Conservation (phyloP, 495 filamentous ascomycete genomes). For the Melanomma pulvis-pyrius region DNA sequence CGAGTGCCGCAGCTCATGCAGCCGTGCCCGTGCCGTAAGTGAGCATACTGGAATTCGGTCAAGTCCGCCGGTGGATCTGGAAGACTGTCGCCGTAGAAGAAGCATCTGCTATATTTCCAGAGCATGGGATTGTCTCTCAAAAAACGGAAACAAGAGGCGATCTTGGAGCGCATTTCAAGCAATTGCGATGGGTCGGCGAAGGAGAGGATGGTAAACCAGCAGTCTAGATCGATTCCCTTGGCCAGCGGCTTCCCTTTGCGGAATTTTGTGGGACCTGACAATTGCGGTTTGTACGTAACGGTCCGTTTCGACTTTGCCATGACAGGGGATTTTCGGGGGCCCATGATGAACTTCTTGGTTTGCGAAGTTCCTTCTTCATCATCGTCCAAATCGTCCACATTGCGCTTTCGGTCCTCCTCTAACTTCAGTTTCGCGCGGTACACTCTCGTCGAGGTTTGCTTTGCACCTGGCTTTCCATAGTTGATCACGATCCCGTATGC, state of each 20-base stretch:
- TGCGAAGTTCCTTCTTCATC: not conserved
- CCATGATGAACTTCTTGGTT: not conserved
- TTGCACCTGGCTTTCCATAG: slow-evolving; percentile 27
- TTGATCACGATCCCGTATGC: slow-evolving; percentile 28
- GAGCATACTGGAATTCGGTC: slow-evolving; percentile 41
- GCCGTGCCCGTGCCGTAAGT: slow-evolving; percentile 42
- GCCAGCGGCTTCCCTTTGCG: slow-evolving; percentile 25
- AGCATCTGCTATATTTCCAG: slow-evolving; percentile 35
- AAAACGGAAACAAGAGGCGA: slow-evolving; percentile 25
- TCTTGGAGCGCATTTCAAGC: slow-evolving; percentile 34
- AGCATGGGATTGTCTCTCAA: slow-evolving; percentile 31
- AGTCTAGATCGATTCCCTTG: slow-evolving; percentile 27
- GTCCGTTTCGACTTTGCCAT: not conserved
- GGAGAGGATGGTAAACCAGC: slow-evolving; percentile 33
- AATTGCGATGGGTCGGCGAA: slow-evolving; percentile 34
- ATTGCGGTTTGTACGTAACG: slow-evolving; percentile 4
- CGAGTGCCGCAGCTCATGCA: slow-evolving; percentile 39
- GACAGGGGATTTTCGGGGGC: not conserved
- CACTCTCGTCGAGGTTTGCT: not conserved
- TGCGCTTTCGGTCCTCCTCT: slow-evolving; percentile 20
- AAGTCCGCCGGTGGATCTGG: slow-evolving; percentile 37
- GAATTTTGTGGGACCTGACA: slow-evolving; percentile 21
- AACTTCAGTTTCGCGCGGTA: slow-evolving; percentile 17
- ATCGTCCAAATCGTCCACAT: not conserved
- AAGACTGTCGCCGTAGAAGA: slow-evolving; percentile 34